Percentiles rank a stretch among this genome's conserved stretches.
Conservation (phyloP, 305 asterid species). For the Petunia hybrid region DNA sequence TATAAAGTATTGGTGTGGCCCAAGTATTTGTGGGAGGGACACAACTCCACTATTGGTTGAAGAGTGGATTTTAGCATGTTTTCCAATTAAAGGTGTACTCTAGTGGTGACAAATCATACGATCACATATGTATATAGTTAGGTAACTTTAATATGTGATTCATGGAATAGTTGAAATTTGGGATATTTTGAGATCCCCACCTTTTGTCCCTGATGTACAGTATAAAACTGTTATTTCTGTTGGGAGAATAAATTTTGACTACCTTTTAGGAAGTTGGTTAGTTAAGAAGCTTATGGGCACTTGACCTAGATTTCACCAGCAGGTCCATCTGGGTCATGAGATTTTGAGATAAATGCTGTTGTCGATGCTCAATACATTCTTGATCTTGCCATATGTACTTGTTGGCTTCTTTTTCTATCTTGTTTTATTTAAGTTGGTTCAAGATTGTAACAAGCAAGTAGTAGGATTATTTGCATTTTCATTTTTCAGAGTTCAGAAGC, state of each 20-base stretch:
- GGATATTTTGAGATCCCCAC: background rate
- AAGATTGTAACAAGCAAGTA: background rate
- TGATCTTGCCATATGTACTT: background rate
- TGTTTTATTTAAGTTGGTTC: background rate
- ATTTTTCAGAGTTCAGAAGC: background rate
- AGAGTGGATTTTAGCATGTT: constrained; percentile 20
- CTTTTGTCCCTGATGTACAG: background rate
- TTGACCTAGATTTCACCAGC: background rate
- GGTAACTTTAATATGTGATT: background rate
- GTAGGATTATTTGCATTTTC: background rate
- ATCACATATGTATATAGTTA: background rate
- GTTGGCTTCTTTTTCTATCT: background rate
- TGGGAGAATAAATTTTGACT: background rate
- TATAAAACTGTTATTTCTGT: background rate
- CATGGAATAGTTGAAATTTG: background rate
- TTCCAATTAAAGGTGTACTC: background rate
- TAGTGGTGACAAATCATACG: background rate
- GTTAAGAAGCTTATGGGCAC: background rate
- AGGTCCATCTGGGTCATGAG: background rate
- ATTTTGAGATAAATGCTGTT: background rate
- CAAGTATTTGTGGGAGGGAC: constrained; percentile 27
- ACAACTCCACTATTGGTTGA: constrained; percentile 21
- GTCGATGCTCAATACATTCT: background rate
- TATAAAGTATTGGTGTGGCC: background rate
- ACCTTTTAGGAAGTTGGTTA: background rate